Evolutionary conservation across 1,284 basidiomycete genomes (phyloP), one percentile per base, ranked within the genome.

Genomic region (Cryptococcus sp.): DNA sequence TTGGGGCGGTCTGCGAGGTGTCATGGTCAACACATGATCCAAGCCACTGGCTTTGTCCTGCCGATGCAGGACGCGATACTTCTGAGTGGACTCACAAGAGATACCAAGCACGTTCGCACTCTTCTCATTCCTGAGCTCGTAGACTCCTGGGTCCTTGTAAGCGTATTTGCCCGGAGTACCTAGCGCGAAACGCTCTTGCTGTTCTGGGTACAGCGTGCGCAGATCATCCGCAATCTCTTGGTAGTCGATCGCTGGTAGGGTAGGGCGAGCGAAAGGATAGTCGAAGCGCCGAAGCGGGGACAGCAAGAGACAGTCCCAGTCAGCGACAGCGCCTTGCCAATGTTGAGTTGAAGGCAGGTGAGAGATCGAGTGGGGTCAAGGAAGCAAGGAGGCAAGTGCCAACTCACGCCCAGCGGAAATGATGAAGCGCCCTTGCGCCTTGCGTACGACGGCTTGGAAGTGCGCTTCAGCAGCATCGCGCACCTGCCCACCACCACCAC

Each of bases 401-500:
- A 13, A 66, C 67, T 65, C 49, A 67, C 65, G 47, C 4, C 64
- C 64, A 16, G 60, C 62, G 47, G 63, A 60, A 39, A 64, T 46
- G 45, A 63, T 23, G 62, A 63, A 68, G 39, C 69, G 53, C 2
- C 68, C 69, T 41, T 64, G 57, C 20, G 63, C 57, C 13, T 60
- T 50, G 27, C 61, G 47, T 20, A 62, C 52, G 41, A 64, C 56
- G 23, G 64, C 66, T 54, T 68, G 62, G 50, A 66, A 71, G 43
- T 71, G 69, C 15, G 69, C 69, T 52, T 68, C 62, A 27, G 64
- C 69, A n/a, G 61, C 63, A 25, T 71, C 65, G 16, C 69, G 61
- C 17, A 71, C 69, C 58, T 62, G 22, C 42, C 11, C 20, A 5
- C 20, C n/a, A n/a, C n/a, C n/a, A n/a, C n/a, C n/a, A n/a, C n/a